A percentile compares a stretch with the other conserved stretches of the same genome.
Conservation (phyloP, 352 stramenopile genomes). For the Phytophthora meadii region DNA sequence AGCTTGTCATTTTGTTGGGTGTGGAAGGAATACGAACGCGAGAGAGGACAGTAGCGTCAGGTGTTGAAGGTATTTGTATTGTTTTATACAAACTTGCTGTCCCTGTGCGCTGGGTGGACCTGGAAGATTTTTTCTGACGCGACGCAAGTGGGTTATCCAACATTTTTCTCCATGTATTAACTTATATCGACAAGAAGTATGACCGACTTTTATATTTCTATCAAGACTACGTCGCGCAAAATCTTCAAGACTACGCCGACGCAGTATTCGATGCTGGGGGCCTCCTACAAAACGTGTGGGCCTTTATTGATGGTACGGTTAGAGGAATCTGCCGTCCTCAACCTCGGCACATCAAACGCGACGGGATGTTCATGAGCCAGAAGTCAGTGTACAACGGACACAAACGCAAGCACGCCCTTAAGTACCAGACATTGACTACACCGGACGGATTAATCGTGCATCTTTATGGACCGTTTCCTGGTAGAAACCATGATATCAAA, state of each 20-base stretch:
- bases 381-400: constrained; percentile 34
- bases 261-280: constrained; percentile 15
- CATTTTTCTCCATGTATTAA: constrained; percentile 13
- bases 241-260: constrained; percentile 11
- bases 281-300: constrained; percentile 5
- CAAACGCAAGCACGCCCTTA: constrained; percentile 4
- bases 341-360: neutral
- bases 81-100: constrained; percentile 15
- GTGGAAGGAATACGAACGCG: constrained; percentile 6
- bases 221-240: neutral
- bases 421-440: constrained; percentile 28
- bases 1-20: neutral
- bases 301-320: constrained; percentile 26
- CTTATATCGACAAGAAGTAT: constrained; percentile 7
- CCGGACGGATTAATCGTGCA: constrained; percentile 26
- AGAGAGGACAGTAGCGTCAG: neutral
- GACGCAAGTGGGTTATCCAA: constrained; percentile 16
- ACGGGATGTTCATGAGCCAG: constrained; percentile 16
- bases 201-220: constrained; percentile 10
- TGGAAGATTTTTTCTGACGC: constrained; percentile 6
- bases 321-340: constrained; percentile 10
- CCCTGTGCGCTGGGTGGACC: constrained; percentile 10
- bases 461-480: neutral
- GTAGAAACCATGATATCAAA: constrained; percentile 3
- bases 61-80: constrained; percentile 12